Evolutionary conservation across 257 asterid genomes (phyloP), one percentile per base, ranked within the genome.

Genomic region (Solanum corneliomulleri): DNA sequence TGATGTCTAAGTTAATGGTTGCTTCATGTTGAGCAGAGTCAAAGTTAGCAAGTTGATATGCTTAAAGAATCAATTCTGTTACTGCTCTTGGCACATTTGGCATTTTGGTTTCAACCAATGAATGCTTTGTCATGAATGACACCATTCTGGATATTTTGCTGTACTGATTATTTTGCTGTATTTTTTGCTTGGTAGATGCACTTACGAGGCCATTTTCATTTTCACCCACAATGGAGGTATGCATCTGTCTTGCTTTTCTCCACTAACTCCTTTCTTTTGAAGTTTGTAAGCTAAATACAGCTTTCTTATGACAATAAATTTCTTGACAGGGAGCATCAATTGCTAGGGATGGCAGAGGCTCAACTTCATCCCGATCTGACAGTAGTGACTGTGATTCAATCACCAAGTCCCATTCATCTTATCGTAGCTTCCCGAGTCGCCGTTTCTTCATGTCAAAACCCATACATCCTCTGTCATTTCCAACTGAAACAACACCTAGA

Each of bases 221-320:
- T 86, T 97, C 99, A 74, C 98, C 97, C 14, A 90, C 96, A n/a
- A 93, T 94, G 97, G 99, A 97, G 98, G 99, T 97, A 93, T 85
- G 49, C 18, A 35, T 47, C 33, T 44, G 52, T 37, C 37, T 72
- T 42, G 70, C 83, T 15, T 80, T 27, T 82, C 80, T 68, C 41
- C 82, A 25, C 23, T 33, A 33, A 76, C 83, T 29, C 14, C 39
- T 13, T 62, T 60, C 8, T 74, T 72, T 25, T 35, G 68, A 82
- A 69, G 71, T 27, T 31, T 11, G 45, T 75, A n/a, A 3, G 25
- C 60, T n/a, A 49, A 31, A 27, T 80, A 14, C 69, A 88, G 47
- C 21, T 58, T 44, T 21, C 82, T 29, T 44, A 71, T 44, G 37
- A 23, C 25, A 27, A 60, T 64, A 64, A 45, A 3, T 42, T 39